phyloP scores from a whole-genome alignment of 345 rosid species.

The Citrus sp. region DNA sequence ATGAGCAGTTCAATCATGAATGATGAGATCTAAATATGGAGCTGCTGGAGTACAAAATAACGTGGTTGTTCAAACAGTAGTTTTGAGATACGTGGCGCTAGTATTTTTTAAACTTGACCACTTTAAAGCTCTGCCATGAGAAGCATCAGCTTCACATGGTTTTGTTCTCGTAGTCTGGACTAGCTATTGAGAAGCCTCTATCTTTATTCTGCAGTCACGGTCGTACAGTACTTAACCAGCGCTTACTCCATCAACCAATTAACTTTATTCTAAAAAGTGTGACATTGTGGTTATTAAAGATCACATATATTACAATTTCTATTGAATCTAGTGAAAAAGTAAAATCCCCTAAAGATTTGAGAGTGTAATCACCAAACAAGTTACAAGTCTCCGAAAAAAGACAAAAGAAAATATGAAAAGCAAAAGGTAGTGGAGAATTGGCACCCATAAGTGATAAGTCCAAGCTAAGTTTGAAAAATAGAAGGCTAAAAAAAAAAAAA shows the following conservation, averaged over 20 bases:
- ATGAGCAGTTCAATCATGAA: not conserved
- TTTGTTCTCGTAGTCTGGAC: constrained; percentile 19
- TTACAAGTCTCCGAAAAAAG: not conserved
- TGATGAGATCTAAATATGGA: not conserved
- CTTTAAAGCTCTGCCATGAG: constrained; percentile 1
- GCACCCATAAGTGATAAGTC: not conserved
- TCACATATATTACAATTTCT: not conserved
- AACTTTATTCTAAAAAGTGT: constrained; percentile 13
- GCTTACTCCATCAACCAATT: constrained; percentile 12
- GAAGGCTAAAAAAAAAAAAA: too few species aligned
- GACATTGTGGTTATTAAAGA: constrained; percentile 15
- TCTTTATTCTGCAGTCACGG: not conserved
- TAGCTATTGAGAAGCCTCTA: not conserved
- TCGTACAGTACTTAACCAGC: constrained; percentile 11
- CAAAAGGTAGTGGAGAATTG: not conserved
- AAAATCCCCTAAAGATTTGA: constrained; percentile 25
- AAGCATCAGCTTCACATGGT: constrained; percentile 31
- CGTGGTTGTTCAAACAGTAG: not conserved
- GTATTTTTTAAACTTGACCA: not conserved
- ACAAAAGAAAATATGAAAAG: not conserved
- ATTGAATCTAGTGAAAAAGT: constrained; percentile 27
- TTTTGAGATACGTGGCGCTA: not conserved
- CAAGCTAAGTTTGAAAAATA: not conserved
- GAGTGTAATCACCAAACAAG: not conserved
- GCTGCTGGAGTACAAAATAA: not conserved